Percentiles rank a stretch among this genome's conserved stretches.
These are phyloP conservation scores for Plantago elongata DNA, from an alignment of 257 asterid species.

Conservation along the genomic window DNA sequence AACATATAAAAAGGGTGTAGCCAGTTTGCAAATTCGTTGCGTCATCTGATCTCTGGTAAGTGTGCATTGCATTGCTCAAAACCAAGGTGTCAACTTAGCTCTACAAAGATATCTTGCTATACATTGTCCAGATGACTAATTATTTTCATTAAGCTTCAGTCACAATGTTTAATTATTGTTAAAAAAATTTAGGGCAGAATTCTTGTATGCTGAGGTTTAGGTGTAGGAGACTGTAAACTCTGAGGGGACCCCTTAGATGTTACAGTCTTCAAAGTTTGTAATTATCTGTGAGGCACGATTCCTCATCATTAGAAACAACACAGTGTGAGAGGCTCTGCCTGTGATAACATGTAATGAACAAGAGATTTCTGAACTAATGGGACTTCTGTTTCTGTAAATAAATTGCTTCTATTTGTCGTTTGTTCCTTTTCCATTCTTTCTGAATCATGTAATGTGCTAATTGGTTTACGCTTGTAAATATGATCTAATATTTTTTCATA, in stretches of 20 bases:
- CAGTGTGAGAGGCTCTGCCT: not conserved
- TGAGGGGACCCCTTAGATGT: not conserved
- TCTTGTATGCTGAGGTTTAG: conserved; percentile 6
- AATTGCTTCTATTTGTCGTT: not conserved
- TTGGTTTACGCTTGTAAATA: not conserved
- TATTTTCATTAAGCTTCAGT: conserved; percentile 1
- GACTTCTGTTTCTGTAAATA: not conserved
- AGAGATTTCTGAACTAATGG: not conserved
- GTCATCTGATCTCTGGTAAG: conserved; percentile 4
- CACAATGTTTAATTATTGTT: conserved; percentile 1
- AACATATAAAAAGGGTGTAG: not conserved
- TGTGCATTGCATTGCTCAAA: not conserved
- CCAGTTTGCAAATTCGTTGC: not conserved
- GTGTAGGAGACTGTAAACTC: not conserved
- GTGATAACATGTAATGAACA: not conserved
- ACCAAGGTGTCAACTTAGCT: conserved; percentile 1
- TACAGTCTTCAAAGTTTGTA: conserved; percentile 6
- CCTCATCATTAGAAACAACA: too few relatives aligned
- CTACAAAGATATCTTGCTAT: conserved; percentile 2
- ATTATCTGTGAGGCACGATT: not conserved
- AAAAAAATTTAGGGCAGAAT: conserved; percentile 4
- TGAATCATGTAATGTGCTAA: not conserved
- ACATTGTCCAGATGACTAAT: not conserved
- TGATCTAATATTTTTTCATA: not conserved
- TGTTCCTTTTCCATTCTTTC: not conserved